Evolutionary conservation across 75 land plant species (phyloP).

Genomic region (Sequoia sempervirens): DNA sequence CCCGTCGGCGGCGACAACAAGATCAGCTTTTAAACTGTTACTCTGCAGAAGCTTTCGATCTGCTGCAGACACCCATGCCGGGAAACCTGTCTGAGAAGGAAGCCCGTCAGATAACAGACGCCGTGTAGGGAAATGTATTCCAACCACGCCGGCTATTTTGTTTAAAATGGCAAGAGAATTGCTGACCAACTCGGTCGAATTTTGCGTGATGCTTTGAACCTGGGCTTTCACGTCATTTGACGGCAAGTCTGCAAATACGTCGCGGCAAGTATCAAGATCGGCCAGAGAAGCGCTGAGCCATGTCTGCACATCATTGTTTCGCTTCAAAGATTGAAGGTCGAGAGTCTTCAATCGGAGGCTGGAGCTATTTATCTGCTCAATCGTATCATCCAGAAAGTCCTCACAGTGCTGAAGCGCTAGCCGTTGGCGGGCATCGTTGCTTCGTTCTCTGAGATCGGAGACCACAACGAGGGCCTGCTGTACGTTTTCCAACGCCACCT

Average conservation of each 20-base stretch:
- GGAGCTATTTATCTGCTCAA: conserved; percentile 42
- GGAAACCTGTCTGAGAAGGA: conserved; percentile 4
- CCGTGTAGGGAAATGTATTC: conserved; percentile 11
- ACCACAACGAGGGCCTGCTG: conserved; percentile 13
- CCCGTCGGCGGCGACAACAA: conserved; percentile 59
- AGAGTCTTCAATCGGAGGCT: conserved; percentile 11
- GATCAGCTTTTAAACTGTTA: conserved; percentile 7
- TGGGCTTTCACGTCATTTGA: conserved; percentile 11
- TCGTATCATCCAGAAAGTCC: conserved; percentile 26
- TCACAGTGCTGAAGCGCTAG: conserved; percentile 33
- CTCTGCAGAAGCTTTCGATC: conserved; percentile 30
- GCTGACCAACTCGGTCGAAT: conserved; percentile 43
- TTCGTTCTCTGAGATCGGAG: conserved; percentile 1
- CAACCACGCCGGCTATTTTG: conserved; percentile 6
- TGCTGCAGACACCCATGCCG: conserved; percentile 30
- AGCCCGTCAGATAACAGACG: conserved; percentile 3
- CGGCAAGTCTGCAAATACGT: conserved; percentile 24
- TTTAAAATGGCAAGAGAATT: conserved; percentile 48
- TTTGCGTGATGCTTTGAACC: conserved; percentile 22
- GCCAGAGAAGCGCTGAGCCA: conserved; percentile 58
- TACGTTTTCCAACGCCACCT: conserved; percentile 15
- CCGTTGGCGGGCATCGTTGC: conserved; percentile 14
- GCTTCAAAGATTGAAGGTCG: conserved; percentile 15
- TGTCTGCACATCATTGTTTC: conserved; percentile 29
- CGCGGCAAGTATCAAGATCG: conserved; percentile 55